Conservation (phyloP, 2,329 filamentous ascomycete species). For the Bipolaris sorokiniana region DNA sequence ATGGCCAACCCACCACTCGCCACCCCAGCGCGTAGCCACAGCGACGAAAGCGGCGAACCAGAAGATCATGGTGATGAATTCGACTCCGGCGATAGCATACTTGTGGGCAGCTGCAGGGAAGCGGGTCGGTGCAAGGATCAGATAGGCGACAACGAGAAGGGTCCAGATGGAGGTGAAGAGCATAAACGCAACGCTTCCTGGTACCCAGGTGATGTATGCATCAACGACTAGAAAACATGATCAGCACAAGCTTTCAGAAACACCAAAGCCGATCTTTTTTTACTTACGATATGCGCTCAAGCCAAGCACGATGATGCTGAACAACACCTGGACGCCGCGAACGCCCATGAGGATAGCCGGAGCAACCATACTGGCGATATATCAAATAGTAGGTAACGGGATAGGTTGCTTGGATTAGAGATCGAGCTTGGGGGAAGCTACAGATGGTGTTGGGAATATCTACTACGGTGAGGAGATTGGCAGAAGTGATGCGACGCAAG, state of each 20-base stretch:
- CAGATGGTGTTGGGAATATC: background rate
- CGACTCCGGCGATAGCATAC: constrained; percentile 70
- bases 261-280: background rate
- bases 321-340: constrained; percentile 70
- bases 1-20: constrained; percentile 57
- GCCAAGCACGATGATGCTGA: constrained; percentile 78
- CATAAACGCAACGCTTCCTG: constrained; percentile 73
- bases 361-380: constrained; percentile 27
- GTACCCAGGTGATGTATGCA: constrained; percentile 55
- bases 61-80: constrained; percentile 80
- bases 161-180: constrained; percentile 83
- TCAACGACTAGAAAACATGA: constrained; percentile 52
- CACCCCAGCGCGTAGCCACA: constrained; percentile 68
- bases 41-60: constrained; percentile 91
- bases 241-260: constrained; percentile 3
- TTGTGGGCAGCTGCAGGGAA: constrained; percentile 66
- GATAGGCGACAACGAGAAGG: constrained; percentile 69
- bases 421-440: no score
- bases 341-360: constrained; percentile 62
- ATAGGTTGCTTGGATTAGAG: background rate
- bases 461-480: background rate
- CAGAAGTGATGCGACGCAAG: background rate
- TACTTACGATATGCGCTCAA: constrained; percentile 75
- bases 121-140: constrained; percentile 71
- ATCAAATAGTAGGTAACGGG: constrained; percentile 4